phyloP scores from a whole-genome alignment of 2,329 filamentous ascomycete genomes.

The Beauveria medogensis region DNA sequence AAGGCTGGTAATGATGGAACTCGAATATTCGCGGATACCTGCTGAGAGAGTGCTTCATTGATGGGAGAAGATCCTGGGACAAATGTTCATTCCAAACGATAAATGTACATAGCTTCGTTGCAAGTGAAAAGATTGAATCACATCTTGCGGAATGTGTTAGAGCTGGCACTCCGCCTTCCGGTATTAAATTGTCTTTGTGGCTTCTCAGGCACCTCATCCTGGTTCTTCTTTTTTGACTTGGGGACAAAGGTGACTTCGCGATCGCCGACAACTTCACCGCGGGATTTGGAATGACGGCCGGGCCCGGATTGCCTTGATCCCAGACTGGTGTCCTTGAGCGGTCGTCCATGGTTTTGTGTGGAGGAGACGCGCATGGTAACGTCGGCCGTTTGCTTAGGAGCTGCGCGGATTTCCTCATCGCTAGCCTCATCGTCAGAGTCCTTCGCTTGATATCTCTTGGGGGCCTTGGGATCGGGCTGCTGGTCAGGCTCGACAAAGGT shows the following conservation, averaged over 20 bases:
- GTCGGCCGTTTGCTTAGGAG: conserved; percentile 23
- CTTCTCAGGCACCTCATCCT: conserved; percentile 25
- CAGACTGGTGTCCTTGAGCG: conserved; percentile 46
- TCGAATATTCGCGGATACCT: background rate
- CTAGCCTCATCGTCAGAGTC: conserved; percentile 38
- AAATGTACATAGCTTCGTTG: conserved; percentile 13
- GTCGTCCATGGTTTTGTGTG: conserved; percentile 52
- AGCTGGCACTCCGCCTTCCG: conserved; percentile 62
- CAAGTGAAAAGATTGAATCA: conserved; percentile 26
- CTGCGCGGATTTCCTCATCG: conserved; percentile 23
- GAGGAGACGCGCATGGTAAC: conserved; percentile 62
- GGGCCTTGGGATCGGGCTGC: conserved; percentile 25
- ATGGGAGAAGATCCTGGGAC: conserved; percentile 2
- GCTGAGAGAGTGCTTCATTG: conserved; percentile 12
- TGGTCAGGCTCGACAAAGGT: conserved; percentile 42
- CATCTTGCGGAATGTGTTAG: conserved; percentile 65
- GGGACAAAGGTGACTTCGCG: conserved; percentile 68
- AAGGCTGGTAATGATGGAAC: background rate
- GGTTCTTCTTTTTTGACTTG: conserved; percentile 43
- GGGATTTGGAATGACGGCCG: conserved; percentile 36
- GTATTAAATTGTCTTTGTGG: conserved; percentile 28
- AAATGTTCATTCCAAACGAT: background rate
- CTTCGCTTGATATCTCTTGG: conserved; percentile 29
- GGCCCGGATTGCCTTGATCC: conserved; percentile 47
- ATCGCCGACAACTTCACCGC: conserved; percentile 50